Conservation (phyloP, 2,329 filamentous ascomycete species). For the Karstenula rhodostoma region DNA sequence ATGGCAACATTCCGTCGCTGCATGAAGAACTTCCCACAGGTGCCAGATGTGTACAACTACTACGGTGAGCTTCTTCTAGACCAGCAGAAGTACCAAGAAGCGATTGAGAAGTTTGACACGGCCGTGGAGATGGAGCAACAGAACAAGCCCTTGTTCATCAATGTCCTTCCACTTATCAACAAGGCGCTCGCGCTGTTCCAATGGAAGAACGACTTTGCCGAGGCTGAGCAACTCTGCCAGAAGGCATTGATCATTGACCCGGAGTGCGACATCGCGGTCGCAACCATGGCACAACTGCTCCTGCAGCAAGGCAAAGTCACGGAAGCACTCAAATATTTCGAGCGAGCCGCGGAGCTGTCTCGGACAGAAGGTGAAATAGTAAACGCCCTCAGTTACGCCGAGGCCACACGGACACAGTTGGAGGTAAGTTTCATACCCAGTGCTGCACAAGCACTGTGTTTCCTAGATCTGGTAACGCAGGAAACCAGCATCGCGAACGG, state of each 20-base stretch:
- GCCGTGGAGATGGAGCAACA: constrained; percentile 99
- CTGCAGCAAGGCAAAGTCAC: constrained; percentile 97
- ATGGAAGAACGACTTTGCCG: constrained; percentile 95
- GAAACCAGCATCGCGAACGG: too few species aligned
- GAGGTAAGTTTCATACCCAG: constrained; percentile 57
- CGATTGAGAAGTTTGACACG: constrained; percentile 96
- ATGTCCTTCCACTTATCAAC: constrained; percentile 97
- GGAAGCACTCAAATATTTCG: constrained; percentile 95
- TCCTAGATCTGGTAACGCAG: too few species aligned
- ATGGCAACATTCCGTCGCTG: constrained; percentile 98
- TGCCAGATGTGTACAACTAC: constrained; percentile 99
- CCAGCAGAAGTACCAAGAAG: constrained; percentile 93
- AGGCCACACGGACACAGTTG: constrained; percentile 94
- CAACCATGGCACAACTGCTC: constrained; percentile 97
- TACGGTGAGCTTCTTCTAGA: constrained; percentile 96
- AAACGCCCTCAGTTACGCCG: constrained; percentile 94
- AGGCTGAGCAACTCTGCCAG: constrained; percentile 95
- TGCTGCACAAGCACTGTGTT: too few species aligned
- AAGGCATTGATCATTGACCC: constrained; percentile 98
- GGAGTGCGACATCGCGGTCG: constrained; percentile 97
- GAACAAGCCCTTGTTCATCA: constrained; percentile 93
- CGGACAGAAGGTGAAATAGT: constrained; percentile 95
- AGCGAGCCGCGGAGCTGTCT: constrained; percentile 92
- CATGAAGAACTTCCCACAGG: constrained; percentile 97
- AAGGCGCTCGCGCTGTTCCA: constrained; percentile 97